These are phyloP conservation scores for Bipolaris sorokiniana DNA, from an alignment of 2,329 filamentous ascomycete genomes.

Conservation along the genomic window DNA sequence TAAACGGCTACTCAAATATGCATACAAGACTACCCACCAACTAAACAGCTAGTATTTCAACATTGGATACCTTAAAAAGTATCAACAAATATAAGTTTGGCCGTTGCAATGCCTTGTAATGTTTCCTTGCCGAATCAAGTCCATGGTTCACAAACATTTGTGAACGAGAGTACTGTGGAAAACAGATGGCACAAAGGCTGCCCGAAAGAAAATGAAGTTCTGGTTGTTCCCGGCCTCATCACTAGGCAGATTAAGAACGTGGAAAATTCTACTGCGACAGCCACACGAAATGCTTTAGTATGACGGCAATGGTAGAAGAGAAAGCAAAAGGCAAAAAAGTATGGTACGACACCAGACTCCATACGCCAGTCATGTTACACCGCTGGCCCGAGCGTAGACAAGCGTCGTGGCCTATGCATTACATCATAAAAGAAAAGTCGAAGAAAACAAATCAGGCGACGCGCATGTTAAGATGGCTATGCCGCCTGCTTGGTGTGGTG, in stretches of 20 bases:
- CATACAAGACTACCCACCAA: not conserved
- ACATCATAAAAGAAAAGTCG: constrained; percentile 20
- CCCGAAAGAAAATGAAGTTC: not conserved
- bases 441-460: constrained; percentile 2
- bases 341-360: constrained; percentile 15
- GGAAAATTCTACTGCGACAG: not conserved
- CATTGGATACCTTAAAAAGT: not conserved
- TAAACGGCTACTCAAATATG: not conserved
- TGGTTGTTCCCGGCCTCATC: not conserved
- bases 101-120: no score
- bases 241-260: not conserved
- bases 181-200: not conserved
- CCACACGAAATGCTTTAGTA: not conserved
- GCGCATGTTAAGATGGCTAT: constrained; percentile 1
- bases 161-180: not conserved
- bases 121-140: no score
- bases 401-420: constrained; percentile 28
- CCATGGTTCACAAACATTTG: no score
- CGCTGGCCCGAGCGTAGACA: constrained; percentile 17
- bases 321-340: constrained; percentile 1
- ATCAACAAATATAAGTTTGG: no score
- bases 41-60: not conserved
- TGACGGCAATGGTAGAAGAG: not conserved
- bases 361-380: constrained; percentile 25
- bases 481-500: constrained; percentile 25